Evolutionary conservation across 2,329 filamentous ascomycete genomes (phyloP), one percentile per base, ranked within the genome.

Genomic region (Monosporascus sp.): DNA sequence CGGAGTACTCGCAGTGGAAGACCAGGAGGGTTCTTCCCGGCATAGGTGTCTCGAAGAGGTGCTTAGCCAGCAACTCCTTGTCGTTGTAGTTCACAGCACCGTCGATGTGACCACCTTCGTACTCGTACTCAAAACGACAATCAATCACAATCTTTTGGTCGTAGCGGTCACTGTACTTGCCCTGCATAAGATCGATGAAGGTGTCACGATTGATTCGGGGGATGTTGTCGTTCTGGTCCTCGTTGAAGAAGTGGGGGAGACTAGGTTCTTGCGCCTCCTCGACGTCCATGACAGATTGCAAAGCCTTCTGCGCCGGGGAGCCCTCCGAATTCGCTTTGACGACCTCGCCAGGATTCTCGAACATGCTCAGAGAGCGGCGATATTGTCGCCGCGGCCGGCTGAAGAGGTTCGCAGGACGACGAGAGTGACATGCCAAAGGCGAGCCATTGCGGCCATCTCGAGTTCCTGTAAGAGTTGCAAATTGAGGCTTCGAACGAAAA

Each of bases 101-200:
- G 61, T 91, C 83, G 67, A 99, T 97, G 70, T 99, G 94, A 37
- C 94, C 94, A 53, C 94, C 94, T 17, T 96, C 88, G 69, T 95
- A 99, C 74, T 99, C 94, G 71, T 99, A 99, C 78, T 99, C 94
- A 68, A 99, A 99, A 20, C 94, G 89, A 71, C 94, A 99, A 72
- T 99, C 94, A 65, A 99, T 87, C 65, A 99, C 80, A 71, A 96
- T 82, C 69, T 90, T 86, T 68, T 92, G 83, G 55, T 91, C 85
- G 69, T 89, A 97, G 24, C 82, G 71, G 26, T 86, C 79, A 64
- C 85, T 83, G 72, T 86, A 96, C 63, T 89, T 87, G 56, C 91
- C 91, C 70, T 96, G 88, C 57, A 99, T 79, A 37, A 99, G 82
- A n/a, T 91, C 82, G 52, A 96, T 74, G 69, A 99, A 81, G 3